A percentile compares a stretch with the other conserved stretches of the same genome.
phyloP scores from a whole-genome alignment of 2,329 filamentous ascomycete genomes.

The Trichoderma sp. region DNA sequence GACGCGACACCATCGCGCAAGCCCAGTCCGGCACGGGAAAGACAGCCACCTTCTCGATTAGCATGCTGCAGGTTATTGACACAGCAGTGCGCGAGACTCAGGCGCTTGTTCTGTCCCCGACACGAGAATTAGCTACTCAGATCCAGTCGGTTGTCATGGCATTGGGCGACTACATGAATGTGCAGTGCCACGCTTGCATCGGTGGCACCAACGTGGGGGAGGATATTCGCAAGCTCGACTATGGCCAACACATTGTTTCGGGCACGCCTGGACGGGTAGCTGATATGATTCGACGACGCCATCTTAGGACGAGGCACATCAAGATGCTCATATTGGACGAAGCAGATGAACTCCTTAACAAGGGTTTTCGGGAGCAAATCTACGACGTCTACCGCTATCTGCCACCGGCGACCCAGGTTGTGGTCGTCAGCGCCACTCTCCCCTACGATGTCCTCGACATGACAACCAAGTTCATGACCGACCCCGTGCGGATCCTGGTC shows the following conservation, averaged over 20 bases:
- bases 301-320: slow-evolving; percentile 58
- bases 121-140: slow-evolving; percentile 93
- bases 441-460: slow-evolving; percentile 98
- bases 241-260: slow-evolving; percentile 95
- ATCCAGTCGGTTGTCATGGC: slow-evolving; percentile 99
- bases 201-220: slow-evolving; percentile 97
- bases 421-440: slow-evolving; percentile 92
- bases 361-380: slow-evolving; percentile 96
- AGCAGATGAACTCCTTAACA: slow-evolving; percentile 70
- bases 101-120: slow-evolving; percentile 92
- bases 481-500: slow-evolving; percentile 91
- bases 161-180: slow-evolving; percentile 99
- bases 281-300: slow-evolving; percentile 59
- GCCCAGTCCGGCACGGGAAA: slow-evolving; percentile 97
- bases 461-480: slow-evolving; percentile 99
- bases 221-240: slow-evolving; percentile 95
- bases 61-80: slow-evolving; percentile 93
- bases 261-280: slow-evolving; percentile 92
- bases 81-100: slow-evolving; percentile 90
- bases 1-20: slow-evolving; percentile 96
- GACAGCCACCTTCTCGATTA: slow-evolving; percentile 94
- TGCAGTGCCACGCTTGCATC: slow-evolving; percentile 98
- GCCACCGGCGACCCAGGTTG: slow-evolving; percentile 95
- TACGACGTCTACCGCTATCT: slow-evolving; percentile 98
- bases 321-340: slow-evolving; percentile 63